phyloP scores from a whole-genome alignment of 768 basidiomycete species.

The Kwoniella bestiolae region DNA sequence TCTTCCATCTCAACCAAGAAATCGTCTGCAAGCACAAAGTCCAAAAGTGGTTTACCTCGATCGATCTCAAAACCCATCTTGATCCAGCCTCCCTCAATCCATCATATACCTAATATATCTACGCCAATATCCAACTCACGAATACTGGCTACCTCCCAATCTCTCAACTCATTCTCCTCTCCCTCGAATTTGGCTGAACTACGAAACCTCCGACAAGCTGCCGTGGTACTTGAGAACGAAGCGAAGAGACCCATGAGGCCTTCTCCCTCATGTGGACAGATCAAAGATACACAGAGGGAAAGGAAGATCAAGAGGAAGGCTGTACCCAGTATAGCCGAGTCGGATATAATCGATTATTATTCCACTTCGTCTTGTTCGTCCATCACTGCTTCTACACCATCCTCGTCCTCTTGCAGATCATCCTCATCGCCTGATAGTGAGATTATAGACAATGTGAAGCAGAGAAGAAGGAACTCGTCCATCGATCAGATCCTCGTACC shows the following conservation, averaged over 20 bases:
- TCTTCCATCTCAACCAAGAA: slow-evolving; percentile 7
- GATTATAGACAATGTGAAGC: not conserved
- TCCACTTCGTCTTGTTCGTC: slow-evolving; percentile 3
- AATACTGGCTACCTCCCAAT: slow-evolving; percentile 28
- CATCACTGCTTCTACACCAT: not conserved
- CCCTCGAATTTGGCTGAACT: slow-evolving; percentile 30
- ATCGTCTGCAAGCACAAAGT: not conserved
- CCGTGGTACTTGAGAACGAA: slow-evolving; percentile 22
- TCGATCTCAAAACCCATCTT: slow-evolving; percentile 6
- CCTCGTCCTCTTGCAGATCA: not conserved
- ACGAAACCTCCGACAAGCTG: slow-evolving; percentile 27
- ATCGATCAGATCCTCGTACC: slow-evolving; percentile 8
- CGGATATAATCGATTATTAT: slow-evolving; percentile 7
- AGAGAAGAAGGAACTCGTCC: not conserved
- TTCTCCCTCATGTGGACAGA: not conserved
- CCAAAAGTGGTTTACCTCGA: not conserved
- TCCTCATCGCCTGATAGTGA: not conserved
- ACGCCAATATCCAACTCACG: slow-evolving; percentile 7
- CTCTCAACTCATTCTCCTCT: slow-evolving; percentile 30
- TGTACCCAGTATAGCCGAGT: slow-evolving; percentile 31
- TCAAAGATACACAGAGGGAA: slow-evolving; percentile 14
- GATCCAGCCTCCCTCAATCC: not conserved
- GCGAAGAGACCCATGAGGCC: slow-evolving; percentile 18
- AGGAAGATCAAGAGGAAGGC: slow-evolving; percentile 40
- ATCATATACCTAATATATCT: not conserved